Evolutionary conservation across 192 early-diverging fungal genomes (phyloP).

Genomic region (Podochytrium sp.): DNA sequence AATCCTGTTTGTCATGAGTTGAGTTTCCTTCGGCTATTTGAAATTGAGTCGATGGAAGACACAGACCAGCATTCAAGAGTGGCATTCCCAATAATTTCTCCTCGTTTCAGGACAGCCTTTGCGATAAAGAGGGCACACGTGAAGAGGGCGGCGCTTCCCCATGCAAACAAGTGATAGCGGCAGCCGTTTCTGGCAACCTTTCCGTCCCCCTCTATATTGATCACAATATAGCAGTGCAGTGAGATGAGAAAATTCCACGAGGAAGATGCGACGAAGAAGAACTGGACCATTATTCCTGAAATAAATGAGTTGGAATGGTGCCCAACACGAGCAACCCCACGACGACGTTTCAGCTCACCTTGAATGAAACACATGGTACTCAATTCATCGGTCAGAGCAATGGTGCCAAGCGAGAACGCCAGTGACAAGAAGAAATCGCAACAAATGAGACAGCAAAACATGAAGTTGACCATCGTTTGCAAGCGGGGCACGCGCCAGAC

Average conservation of each 20-base stretch:
- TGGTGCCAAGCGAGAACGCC: not conserved
- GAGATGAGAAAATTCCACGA: constrained; percentile 1
- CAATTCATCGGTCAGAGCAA: not conserved
- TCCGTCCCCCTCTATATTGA: not conserved
- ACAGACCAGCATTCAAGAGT: constrained; percentile 2
- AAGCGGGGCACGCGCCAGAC: not conserved
- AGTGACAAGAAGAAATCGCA: constrained; percentile 1
- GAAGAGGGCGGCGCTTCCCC: not conserved
- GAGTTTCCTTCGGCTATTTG: no score
- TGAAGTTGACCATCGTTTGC: not conserved
- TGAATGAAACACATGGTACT: not conserved
- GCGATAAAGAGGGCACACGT: not conserved
- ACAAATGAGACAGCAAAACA: not conserved
- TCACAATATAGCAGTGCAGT: not conserved
- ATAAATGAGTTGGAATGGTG: not conserved
- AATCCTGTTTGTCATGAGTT: constrained; percentile 10
- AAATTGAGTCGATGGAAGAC: no score
- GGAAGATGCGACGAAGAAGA: not conserved
- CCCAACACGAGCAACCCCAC: not conserved
- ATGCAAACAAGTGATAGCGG: not conserved
- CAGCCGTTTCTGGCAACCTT: not conserved
- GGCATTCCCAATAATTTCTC: not conserved
- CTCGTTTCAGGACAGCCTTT: not conserved
- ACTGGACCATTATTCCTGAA: not conserved
- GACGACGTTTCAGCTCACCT: not conserved